Evolutionary conservation across 164 flowering plant species (phyloP).

Genomic region (Stephania yunnanensis): DNA sequence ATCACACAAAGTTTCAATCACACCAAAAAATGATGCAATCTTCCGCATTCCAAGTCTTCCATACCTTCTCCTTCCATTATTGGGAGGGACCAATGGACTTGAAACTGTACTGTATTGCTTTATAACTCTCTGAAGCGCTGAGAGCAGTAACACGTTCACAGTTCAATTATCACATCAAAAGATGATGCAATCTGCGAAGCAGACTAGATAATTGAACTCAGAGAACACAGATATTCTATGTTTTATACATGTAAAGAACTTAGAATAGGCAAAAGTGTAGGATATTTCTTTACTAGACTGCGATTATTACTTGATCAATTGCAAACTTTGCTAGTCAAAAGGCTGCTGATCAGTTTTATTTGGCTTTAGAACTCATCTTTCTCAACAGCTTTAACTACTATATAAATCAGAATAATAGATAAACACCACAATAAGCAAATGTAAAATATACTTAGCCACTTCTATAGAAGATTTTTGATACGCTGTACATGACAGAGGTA

Average conservation of each 20-base stretch:
- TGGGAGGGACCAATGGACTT: conserved; percentile 51
- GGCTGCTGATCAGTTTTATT: background rate
- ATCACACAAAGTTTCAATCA: conserved; percentile 25
- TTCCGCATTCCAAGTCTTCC: conserved; percentile 55
- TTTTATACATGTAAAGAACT: no score
- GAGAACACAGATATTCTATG: no score
- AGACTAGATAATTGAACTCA: background rate
- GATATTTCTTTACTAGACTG: background rate
- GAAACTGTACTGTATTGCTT: conserved; percentile 36
- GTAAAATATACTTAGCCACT: background rate
- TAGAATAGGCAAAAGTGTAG: background rate
- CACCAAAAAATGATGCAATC: conserved; percentile 45
- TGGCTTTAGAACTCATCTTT: background rate
- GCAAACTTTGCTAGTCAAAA: background rate
- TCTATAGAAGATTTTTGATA: background rate
- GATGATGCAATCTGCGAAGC: background rate
- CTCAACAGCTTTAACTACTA: background rate
- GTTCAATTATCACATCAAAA: background rate
- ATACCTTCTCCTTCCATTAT: conserved; percentile 48
- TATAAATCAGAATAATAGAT: background rate
- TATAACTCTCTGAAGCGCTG: conserved; percentile 73
- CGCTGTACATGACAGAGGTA: background rate
- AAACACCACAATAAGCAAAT: background rate
- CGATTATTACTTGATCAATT: background rate
- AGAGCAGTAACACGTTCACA: conserved; percentile 18